Evolutionary conservation across 108 stramenopile genomes (phyloP), one percentile per base, ranked within the genome.

Genomic region (Conticribra weissflogii): DNA sequence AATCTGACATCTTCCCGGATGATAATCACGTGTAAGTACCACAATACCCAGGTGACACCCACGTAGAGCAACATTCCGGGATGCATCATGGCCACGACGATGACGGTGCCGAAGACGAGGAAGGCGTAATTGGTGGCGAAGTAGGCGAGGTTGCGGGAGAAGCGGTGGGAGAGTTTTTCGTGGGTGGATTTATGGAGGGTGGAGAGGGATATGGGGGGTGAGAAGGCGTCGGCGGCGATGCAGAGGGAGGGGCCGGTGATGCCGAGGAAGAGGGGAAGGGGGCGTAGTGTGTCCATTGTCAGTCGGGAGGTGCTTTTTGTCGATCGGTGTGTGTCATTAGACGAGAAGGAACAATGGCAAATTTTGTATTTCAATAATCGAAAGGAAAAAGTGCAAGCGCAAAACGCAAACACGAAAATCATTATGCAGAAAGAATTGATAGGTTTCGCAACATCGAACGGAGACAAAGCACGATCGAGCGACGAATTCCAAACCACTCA

Each of bases 81-180:
- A 70, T 95, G 94, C 85, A 92, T 81, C 51, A 95, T 69, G 2
- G 87, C 89, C 48, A 92, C 86, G 15, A 95, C 87, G 16, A 92
- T 25, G 12, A 87, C 82, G 21, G 88, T 88, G 31, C 88, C 86
- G 4, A 62, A 24, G 0, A 83, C 73, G 41, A 89, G 48, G 18
- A 95, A 63, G 15, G 85, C 86, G 69, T 95, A 95, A 58, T 95
- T 95, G 36, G 94, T 89, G 4, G 92, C 66, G 60, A 95, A 95
- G 63, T 81, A 92, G 30, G 85, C 80, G 47, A 92, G 65, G 63
- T 95, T 95, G 14, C 92, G 74, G 7, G 71, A 73, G 18, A 95
- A 16, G 8, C 94, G 85, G 28, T 86, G 83, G 17, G 68, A 57
- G 29, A 92, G 57, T 41, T 90, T 91, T 82, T 91, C 90, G 17